Conservation (phyloP, 2,329 filamentous ascomycete species). For the Paecilomyces niveus region DNA sequence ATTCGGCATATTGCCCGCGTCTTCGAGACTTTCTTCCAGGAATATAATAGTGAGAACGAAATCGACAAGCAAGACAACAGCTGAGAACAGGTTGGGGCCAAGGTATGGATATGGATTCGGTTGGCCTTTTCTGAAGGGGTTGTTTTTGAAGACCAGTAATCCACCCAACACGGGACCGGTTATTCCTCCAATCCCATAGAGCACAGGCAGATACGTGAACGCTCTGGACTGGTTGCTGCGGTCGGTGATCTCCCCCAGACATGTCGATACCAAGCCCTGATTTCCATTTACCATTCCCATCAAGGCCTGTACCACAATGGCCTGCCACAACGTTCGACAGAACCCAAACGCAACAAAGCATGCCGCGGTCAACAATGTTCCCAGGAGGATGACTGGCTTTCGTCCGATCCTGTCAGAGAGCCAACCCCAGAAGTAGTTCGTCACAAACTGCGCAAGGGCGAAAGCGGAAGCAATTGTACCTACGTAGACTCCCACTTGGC, state of each 20-base stretch:
- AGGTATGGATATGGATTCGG: slow-evolving; percentile 70
- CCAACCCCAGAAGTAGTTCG: slow-evolving; percentile 88
- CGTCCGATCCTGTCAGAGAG: slow-evolving; percentile 70
- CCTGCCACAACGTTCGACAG: slow-evolving; percentile 73
- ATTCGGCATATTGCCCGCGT: slow-evolving; percentile 54
- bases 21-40: slow-evolving; percentile 78
- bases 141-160: slow-evolving; percentile 61
- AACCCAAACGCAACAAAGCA: slow-evolving; percentile 87
- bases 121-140: slow-evolving; percentile 46
- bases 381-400: slow-evolving; percentile 74
- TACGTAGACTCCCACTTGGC: slow-evolving; percentile 76
- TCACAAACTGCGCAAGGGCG: slow-evolving; percentile 83
- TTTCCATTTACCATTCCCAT: slow-evolving; percentile 97
- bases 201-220: slow-evolving; percentile 88
- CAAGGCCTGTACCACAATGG: slow-evolving; percentile 73
- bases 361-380: slow-evolving; percentile 71
- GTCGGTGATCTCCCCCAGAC: slow-evolving; percentile 90
- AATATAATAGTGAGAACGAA: slow-evolving; percentile 69
- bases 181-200: slow-evolving; percentile 93
- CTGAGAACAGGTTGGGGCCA: slow-evolving; percentile 72
- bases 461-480: slow-evolving; percentile 86
- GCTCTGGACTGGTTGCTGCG: slow-evolving; percentile 88
- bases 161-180: slow-evolving; percentile 90
- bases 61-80: slow-evolving; percentile 63
- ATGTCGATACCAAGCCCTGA: slow-evolving; percentile 87